Evolutionary conservation across 2,329 filamentous ascomycete genomes (phyloP), one percentile per base, ranked within the genome.

Genomic region (Pseudocercospora pini-densiflorae): DNA sequence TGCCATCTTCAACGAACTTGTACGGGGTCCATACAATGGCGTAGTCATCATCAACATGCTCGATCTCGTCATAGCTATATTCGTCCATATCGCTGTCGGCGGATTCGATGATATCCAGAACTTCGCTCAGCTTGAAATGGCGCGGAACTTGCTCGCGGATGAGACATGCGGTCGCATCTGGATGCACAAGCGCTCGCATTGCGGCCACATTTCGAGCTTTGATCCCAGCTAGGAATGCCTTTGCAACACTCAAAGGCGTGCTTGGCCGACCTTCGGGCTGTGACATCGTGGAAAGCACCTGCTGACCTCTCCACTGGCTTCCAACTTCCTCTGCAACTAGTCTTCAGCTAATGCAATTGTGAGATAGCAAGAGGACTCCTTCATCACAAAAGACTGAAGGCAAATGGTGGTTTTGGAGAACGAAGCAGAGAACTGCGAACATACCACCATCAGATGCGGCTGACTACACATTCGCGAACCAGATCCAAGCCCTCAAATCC

Each of bases 1-100:
- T 55, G n/a, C 51, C 51, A n/a, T 31, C 51, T 23, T 55, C 51
- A 16, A 55, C 16, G 27, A 55, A 55, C 51, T 31, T 29, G 27
- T 55, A 55, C 10, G 51, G 51, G 5, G 51, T 55, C 51, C 51
- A 54, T 16, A 54, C 51, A 54, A 24, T 29, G 12, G 51, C 51
- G 16, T 54, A 54, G 14, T 54, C 51, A 24, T 29, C 51, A 55
- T 55, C 51, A 27, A 55, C 24, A 55, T 55, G 51, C 23, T 55
- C 51, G 23, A 55, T 12, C 51, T 55, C 51, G 24, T 55, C 51
- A 27, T 55, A 27, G 27, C 51, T 55, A 16, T 21, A 19, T 16
- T 55, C 51, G 16, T 29, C 51, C 51, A 27, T 24, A 2, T 55
- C 51, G 27, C 23, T 31, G 2, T 55, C 51, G 12, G 27, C 27